Evolutionary conservation across 208 protist genomes (phyloP).

Genomic region (Leishmania tropica): DNA sequence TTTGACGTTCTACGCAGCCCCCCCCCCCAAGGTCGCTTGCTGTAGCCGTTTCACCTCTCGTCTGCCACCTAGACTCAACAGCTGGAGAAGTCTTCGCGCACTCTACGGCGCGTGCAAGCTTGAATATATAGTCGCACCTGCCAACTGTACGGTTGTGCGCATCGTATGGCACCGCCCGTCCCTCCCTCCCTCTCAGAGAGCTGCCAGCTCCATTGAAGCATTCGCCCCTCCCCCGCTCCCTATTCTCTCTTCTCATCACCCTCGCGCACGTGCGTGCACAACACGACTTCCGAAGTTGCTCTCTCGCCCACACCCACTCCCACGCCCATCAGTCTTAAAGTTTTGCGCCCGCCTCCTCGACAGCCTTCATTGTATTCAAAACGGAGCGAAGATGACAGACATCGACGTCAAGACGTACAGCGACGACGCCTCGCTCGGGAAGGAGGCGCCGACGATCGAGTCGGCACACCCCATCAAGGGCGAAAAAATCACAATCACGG

Average conservation of each 20-base stretch:
- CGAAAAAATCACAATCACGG: constrained; percentile 53
- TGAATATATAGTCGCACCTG: neutral
- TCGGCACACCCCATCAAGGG: constrained; percentile 74
- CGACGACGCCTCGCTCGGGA: constrained; percentile 78
- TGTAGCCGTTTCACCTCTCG: neutral
- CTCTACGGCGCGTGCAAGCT: neutral
- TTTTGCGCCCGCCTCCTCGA: neutral
- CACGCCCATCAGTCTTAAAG: neutral
- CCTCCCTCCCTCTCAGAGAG: neutral
- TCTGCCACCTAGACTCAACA: neutral
- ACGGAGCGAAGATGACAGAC: constrained; percentile 58
- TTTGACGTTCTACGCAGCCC: neutral
- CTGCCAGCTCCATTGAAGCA: neutral
- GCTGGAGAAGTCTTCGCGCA: neutral
- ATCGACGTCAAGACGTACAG: constrained; percentile 91
- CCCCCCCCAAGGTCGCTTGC: neutral
- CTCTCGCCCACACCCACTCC: neutral
- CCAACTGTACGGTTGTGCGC: neutral
- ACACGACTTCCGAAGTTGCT: neutral
- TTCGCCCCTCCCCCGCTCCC: neutral
- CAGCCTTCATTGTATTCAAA: no score
- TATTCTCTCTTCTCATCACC: neutral
- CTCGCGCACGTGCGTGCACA: neutral
- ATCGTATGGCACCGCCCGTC: neutral
- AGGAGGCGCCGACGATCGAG: constrained; percentile 66